phyloP scores from a whole-genome alignment of 768 basidiomycete species.

The Pseudohyphozyma bogoriensis region DNA sequence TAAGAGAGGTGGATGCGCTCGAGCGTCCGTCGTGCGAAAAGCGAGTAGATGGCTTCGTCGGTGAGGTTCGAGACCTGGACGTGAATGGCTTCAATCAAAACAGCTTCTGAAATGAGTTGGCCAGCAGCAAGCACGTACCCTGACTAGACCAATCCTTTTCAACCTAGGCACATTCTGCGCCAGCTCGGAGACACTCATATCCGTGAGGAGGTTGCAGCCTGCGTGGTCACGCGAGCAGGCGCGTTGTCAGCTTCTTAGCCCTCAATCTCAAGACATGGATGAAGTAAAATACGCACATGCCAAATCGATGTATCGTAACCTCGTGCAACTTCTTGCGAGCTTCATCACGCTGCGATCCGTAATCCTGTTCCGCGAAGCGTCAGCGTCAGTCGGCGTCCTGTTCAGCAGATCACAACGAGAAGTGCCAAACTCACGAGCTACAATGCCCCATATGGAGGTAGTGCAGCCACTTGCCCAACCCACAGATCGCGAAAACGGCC shows the following conservation, averaged over 20 bases:
- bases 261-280: too few species aligned
- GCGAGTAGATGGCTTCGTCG: slow-evolving; percentile 80
- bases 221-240: slow-evolving; percentile 6
- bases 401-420: not conserved
- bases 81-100: not conserved
- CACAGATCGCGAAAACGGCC: slow-evolving; percentile 70
- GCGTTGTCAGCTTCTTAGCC: not conserved
- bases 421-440: slow-evolving; percentile 35
- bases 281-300: slow-evolving; percentile 61
- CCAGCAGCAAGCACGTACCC: slow-evolving; percentile 49
- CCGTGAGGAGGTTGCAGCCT: slow-evolving; percentile 81
- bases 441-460: slow-evolving; percentile 94
- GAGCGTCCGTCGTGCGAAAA: slow-evolving; percentile 72
- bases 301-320: slow-evolving; percentile 89
- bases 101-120: too few species aligned
- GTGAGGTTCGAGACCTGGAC: slow-evolving; percentile 64
- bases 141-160: slow-evolving; percentile 85
- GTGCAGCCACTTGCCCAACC: slow-evolving; percentile 82
- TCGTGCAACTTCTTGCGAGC: slow-evolving; percentile 74
- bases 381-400: slow-evolving; percentile 27
- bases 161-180: slow-evolving; percentile 71
- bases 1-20: slow-evolving; percentile 96
- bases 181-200: slow-evolving; percentile 87
- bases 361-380: slow-evolving; percentile 45
- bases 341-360: slow-evolving; percentile 78